phyloP scores from a whole-genome alignment of 2,329 filamentous ascomycete species.

The Verruconis gallopava region DNA sequence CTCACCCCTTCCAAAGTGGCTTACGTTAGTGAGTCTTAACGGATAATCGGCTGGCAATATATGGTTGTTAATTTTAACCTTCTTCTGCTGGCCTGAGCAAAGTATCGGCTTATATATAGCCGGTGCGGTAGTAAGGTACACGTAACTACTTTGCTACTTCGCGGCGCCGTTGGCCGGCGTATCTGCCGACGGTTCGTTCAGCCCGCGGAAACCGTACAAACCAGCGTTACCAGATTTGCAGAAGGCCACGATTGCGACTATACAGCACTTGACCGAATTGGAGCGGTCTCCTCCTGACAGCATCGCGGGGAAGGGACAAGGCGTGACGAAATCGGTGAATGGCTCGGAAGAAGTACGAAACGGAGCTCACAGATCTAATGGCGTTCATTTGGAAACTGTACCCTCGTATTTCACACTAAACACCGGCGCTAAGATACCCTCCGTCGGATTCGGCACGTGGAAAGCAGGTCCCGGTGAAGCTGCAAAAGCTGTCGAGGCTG shows the following conservation, averaged over 20 bases:
- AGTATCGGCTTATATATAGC: not conserved
- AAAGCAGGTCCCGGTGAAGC: constrained; percentile 30
- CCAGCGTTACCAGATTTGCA: constrained; percentile 18
- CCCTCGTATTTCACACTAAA: not conserved
- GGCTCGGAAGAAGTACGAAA: too few relatives aligned
- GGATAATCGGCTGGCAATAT: not conserved
- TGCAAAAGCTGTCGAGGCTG: constrained; percentile 34
- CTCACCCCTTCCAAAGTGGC: not conserved
- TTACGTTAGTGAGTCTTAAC: not conserved
- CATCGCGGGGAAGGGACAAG: not conserved
- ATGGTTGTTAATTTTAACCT: constrained; percentile 4
- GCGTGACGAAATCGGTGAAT: not conserved
- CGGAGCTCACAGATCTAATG: not conserved
- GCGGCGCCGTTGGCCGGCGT: not conserved
- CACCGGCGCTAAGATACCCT: constrained; percentile 17
- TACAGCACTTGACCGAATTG: constrained; percentile 12
- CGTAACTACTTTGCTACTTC: too few relatives aligned
- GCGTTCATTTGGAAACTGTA: not conserved
- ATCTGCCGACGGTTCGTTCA: constrained; percentile 9
- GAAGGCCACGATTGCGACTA: constrained; percentile 17
- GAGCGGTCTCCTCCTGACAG: constrained; percentile 10
- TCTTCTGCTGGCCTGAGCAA: constrained; percentile 3
- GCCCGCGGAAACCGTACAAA: constrained; percentile 12
- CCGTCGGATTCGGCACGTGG: constrained; percentile 27
- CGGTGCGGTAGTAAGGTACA: not conserved